Evolutionary conservation across 805 yeast species (phyloP).

Genomic region (Ogataea parapolymorpha): DNA sequence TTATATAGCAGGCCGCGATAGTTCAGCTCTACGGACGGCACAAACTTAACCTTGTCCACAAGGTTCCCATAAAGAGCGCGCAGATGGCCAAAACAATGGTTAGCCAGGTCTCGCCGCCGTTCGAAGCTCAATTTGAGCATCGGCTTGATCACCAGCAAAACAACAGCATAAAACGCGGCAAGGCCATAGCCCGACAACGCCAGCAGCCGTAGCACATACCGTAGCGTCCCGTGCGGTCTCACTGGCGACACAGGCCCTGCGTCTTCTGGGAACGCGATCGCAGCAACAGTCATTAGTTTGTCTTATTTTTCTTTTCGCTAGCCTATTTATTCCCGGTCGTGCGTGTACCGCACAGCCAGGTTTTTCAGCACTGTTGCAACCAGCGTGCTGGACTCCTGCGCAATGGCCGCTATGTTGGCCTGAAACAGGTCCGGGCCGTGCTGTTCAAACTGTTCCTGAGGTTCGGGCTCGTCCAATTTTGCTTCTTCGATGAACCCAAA

Average conservation of each 20-base stretch:
- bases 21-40: conserved; percentile 42
- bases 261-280: conserved; percentile 35
- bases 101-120: conserved; percentile 36
- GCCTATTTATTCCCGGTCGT: conserved; percentile 5
- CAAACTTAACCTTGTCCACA: conserved; percentile 27
- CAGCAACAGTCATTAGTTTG: conserved; percentile 20
- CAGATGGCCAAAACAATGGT: conserved; percentile 28
- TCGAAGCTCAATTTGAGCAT: conserved; percentile 36
- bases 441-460: not conserved
- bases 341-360: conserved; percentile 1
- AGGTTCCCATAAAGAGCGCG: conserved; percentile 28
- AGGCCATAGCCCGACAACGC: conserved; percentile 36
- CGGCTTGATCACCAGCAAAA: conserved; percentile 39
- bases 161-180: conserved; percentile 29
- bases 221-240: conserved; percentile 28
- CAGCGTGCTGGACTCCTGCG: conserved; percentile 2
- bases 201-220: conserved; percentile 30
- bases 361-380: conserved; percentile 5
- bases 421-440: conserved; percentile 1
- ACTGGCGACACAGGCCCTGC: conserved; percentile 3
- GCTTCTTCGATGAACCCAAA: conserved; percentile 33
- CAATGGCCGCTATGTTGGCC: conserved; percentile 7
- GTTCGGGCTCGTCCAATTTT: conserved; percentile 12
- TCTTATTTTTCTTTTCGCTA: conserved; percentile 1
- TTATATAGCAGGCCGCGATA: conserved; percentile 37